Conservation (phyloP, 2,329 filamentous ascomycete species). For the Lecanosticta acicola region DNA sequence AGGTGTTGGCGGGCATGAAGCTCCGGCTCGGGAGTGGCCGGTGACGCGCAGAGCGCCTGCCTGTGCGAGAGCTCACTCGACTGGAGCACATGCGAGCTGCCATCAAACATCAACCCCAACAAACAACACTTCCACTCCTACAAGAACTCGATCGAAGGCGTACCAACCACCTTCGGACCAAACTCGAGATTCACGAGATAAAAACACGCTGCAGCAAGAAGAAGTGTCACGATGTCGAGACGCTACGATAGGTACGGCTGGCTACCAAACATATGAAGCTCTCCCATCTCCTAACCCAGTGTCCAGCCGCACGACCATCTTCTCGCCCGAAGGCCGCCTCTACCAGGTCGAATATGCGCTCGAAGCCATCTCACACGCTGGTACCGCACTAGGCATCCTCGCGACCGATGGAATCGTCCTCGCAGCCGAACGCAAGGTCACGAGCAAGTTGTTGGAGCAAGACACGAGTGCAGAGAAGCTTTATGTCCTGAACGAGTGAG, state of each 20-base stretch:
- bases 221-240: slow-evolving; percentile 26
- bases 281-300: slow-evolving; percentile 1
- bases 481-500: slow-evolving; percentile 96
- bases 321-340: slow-evolving; percentile 95
- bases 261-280: slow-evolving; percentile 1
- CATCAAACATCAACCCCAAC: neutral
- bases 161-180: too few species aligned
- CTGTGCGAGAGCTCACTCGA: slow-evolving; percentile 1
- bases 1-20: neutral
- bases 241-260: slow-evolving; percentile 29
- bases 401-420: slow-evolving; percentile 98
- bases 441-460: slow-evolving; percentile 97
- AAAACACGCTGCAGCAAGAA: neutral
- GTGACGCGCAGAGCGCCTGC: slow-evolving; percentile 2
- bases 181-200: neutral
- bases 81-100: neutral
- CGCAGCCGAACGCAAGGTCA: slow-evolving; percentile 96
- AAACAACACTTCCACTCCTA: too few species aligned
- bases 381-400: slow-evolving; percentile 91
- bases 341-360: slow-evolving; percentile 99
- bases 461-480: slow-evolving; percentile 99
- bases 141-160: too few species aligned
- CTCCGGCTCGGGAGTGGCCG: neutral
- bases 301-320: slow-evolving; percentile 72
- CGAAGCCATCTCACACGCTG: slow-evolving; percentile 96